These are phyloP conservation scores for Cyberlindnera americana DNA, from an alignment of 805 yeast genomes.

Conservation along the genomic window DNA sequence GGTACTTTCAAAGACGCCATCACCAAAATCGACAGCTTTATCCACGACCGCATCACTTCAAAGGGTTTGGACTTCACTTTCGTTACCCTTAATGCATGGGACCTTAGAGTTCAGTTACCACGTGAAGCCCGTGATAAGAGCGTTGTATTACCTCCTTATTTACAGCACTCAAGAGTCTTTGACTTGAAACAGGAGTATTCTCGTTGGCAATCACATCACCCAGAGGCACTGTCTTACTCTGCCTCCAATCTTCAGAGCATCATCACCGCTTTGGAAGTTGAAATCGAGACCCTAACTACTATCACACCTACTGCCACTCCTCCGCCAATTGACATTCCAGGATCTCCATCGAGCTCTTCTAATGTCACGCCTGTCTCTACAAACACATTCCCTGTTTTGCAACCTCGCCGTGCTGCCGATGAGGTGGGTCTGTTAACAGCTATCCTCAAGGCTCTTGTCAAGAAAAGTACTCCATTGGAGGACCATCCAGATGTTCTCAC, in stretches of 20 bases:
- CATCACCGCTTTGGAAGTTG: constrained; percentile 30
- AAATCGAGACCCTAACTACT: constrained; percentile 6
- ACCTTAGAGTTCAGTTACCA: constrained; percentile 70
- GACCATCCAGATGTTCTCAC: constrained; percentile 56
- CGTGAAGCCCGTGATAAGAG: constrained; percentile 79
- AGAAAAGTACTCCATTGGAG: constrained; percentile 43
- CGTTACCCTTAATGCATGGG: constrained; percentile 65
- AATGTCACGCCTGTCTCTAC: constrained; percentile 5
- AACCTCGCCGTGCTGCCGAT: constrained; percentile 40
- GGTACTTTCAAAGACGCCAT: constrained; percentile 64
- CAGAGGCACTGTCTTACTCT: constrained; percentile 38
- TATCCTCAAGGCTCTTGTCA: constrained; percentile 44
- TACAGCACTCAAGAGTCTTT: constrained; percentile 73
- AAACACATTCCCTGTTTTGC: constrained; percentile 1
- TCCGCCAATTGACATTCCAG: constrained; percentile 1
- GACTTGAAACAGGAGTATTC: constrained; percentile 71
- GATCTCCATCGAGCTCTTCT: constrained; percentile 1
- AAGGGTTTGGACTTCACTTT: constrained; percentile 54
- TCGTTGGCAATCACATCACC: constrained; percentile 66
- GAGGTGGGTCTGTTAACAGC: constrained; percentile 44
- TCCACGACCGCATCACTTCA: constrained; percentile 41
- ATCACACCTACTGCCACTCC: background rate
- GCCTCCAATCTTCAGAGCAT: constrained; percentile 29
- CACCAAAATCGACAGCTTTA: constrained; percentile 44
- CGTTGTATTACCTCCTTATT: constrained; percentile 65